phyloP scores from a whole-genome alignment of 371 early-diverging fungal species.

The Mucor racemosus region DNA sequence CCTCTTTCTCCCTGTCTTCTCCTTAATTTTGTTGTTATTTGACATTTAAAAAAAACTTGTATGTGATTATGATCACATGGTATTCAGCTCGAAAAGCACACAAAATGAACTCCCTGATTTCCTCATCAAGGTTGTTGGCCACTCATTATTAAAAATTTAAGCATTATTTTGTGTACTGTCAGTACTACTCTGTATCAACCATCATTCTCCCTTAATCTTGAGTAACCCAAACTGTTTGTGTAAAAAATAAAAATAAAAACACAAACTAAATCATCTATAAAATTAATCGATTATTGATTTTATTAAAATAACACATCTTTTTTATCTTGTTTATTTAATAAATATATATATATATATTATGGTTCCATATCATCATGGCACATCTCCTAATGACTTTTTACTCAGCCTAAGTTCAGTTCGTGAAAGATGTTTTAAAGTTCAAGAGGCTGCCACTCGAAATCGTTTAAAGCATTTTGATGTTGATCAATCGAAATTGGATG shows the following conservation, averaged over 20 bases:
- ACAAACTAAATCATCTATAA: neutral
- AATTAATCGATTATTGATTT: neutral
- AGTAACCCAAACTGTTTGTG: slow-evolving; percentile 10
- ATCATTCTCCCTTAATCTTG: slow-evolving; percentile 13
- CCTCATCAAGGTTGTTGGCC: slow-evolving; percentile 7
- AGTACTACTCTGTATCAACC: slow-evolving; percentile 2
- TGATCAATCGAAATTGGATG: slow-evolving; percentile 64
- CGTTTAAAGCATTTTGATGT: slow-evolving; percentile 76
- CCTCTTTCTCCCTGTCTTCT: neutral
- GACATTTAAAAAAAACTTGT: slow-evolving; percentile 12
- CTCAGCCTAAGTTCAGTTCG: slow-evolving; percentile 79
- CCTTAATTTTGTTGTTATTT: slow-evolving; percentile 5
- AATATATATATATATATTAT: slow-evolving; percentile 18
- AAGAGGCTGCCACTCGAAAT: slow-evolving; percentile 60
- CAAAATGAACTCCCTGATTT: neutral
- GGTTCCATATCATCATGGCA: slow-evolving; percentile 27
- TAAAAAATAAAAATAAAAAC: slow-evolving; percentile 2
- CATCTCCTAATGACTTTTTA: slow-evolving; percentile 56
- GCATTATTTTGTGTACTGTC: slow-evolving; percentile 1
- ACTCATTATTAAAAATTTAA: neutral
- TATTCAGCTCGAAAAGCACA: neutral
- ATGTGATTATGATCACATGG: slow-evolving; percentile 1
- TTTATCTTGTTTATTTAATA: neutral
- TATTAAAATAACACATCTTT: neutral
- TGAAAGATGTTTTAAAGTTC: slow-evolving; percentile 72